These are phyloP conservation scores for Carnegiea gigantea DNA, from an alignment of 179 eudicot genomes.

Conservation along the genomic window DNA sequence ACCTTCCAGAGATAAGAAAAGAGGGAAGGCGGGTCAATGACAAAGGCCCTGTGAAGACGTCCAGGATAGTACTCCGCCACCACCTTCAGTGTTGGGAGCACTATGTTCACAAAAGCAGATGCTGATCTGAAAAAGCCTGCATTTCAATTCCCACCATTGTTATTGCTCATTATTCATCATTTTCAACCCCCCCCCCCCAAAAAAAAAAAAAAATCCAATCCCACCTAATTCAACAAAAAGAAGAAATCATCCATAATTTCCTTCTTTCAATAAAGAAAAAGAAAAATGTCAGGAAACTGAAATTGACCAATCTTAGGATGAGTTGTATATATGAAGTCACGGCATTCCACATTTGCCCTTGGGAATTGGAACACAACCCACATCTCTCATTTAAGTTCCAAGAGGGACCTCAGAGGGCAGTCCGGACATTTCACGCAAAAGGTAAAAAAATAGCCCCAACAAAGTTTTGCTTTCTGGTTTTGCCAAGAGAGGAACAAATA, in stretches of 20 bases:
- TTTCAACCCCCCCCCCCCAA: background rate
- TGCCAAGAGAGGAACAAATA: constrained; percentile 4
- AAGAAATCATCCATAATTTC: background rate
- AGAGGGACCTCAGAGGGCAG: constrained; percentile 21
- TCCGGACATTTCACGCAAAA: constrained; percentile 1
- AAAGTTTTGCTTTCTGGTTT: constrained; percentile 23
- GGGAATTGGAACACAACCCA: constrained; percentile 14
- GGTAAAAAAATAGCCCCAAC: background rate
- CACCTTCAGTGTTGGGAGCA: constrained; percentile 72
- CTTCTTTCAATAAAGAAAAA: too few species aligned
- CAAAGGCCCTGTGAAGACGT: constrained; percentile 75
- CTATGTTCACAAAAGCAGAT: constrained; percentile 77
- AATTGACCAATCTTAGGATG: constrained; percentile 34
- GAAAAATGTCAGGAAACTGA: constrained; percentile 9
- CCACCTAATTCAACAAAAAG: background rate
- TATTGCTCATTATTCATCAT: constrained; percentile 10
- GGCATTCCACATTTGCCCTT: constrained; percentile 32
- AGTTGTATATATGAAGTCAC: constrained; percentile 1
- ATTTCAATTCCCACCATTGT: constrained; percentile 12
- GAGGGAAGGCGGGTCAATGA: constrained; percentile 89
- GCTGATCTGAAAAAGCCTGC: constrained; percentile 97
- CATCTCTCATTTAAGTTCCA: background rate
- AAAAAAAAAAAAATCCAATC: background rate
- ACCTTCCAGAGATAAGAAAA: constrained; percentile 96
- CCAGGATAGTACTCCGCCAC: constrained; percentile 80